Evolutionary conservation across 257 asterid species (phyloP), one percentile per base, ranked within the genome.

Genomic region (Perilla frutescens): DNA sequence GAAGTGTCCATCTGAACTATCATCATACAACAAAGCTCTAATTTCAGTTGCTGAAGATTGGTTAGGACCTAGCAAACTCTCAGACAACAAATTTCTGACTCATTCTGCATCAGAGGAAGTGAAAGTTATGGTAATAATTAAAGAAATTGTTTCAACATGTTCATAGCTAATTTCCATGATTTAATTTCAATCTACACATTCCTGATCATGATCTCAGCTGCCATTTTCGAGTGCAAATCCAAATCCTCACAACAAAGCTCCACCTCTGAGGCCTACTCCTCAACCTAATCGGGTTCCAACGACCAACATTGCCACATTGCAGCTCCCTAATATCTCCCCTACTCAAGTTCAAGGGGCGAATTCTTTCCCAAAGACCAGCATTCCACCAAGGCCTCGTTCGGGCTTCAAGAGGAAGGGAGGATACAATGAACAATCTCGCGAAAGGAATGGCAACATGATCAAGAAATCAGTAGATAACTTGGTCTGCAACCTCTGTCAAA

Each of bases 401-500:
- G 51, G 60, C 58, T 32, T 20, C 6, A 77, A 86, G 81, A 76
- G 84, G 72, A 79, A 72, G 67, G 72, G 59, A 7, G 10, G 8
- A 1, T 1, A 5, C 1, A 1, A 0, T 8, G 8, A 43, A 2
- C 14, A 48, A 9, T 13, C 54, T 34, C 37, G 37, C 3, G 4
- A 65, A 34, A 69, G 1, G 58, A 40, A 32, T 11, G 53, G 12
- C 31, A 29, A 32, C 45, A 44, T 12, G 39, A 36, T 20, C 6
- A 68, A 29, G 37, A 77, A 62, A 54, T 3, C 76, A 0, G 65
- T 10, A 11, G 76, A 71, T 1, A 55, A 40, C 40, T 49, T 74
- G 29, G 49, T 76, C 26, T 90, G 96, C 58, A 32, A 81, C 9
- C 61, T 83, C 41, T 90, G 92, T 44, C 77, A 80, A 50, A 78